Base-by-base conservation (phyloP, 1,139 yeast species). In the Protomyces inouyei region DNA sequence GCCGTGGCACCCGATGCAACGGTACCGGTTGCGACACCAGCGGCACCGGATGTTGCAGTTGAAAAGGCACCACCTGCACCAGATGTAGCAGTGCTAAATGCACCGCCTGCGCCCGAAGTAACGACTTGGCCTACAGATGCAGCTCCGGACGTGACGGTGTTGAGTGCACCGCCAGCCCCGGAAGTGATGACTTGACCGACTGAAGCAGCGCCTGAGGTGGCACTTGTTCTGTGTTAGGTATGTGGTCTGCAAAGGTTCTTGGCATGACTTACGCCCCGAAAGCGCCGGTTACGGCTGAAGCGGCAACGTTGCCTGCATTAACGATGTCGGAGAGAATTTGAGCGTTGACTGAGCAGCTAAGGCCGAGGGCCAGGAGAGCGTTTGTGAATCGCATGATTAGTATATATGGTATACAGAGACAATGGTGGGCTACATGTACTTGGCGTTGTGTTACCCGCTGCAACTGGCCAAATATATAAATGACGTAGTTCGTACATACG, bases 41-140 rank as follows among this genome's bases (percentile, higher is more conserved):
- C 56, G 2, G 56, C 56, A 18, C 56, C 56, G 23, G 56, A 52
- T 6, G 56, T 52, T 5, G 43, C 43, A 9, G 56, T 52, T 3
- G 45, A 35, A 10, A 18, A 35, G 6, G 43, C 56, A 52, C 56
- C 56, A 18, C 6, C 56, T 4, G 56, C 56, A 14, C 56, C 56
- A 3, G 56, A 52, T 6, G 56, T 52, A 10, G 16, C 56, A 10
- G 56, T 52, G 37, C 9, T 18, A 12, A 32, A 16, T 8, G 37
- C 55, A n/a, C 37, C 37, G 16, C 55, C 55, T 16, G 37, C 37
- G 6, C 55, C 55, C 32, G 37, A 23, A 5, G 43, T 37, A 10
- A 43, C 10, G 48, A 43, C 48, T 43, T 43, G 48, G 23, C 48
- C 48, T 4, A 43, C 48, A 9, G 48, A 43, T n/a, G 48, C 48